phyloP scores from a whole-genome alignment of 257 asterid genomes.

The Asclepias syriaca region DNA sequence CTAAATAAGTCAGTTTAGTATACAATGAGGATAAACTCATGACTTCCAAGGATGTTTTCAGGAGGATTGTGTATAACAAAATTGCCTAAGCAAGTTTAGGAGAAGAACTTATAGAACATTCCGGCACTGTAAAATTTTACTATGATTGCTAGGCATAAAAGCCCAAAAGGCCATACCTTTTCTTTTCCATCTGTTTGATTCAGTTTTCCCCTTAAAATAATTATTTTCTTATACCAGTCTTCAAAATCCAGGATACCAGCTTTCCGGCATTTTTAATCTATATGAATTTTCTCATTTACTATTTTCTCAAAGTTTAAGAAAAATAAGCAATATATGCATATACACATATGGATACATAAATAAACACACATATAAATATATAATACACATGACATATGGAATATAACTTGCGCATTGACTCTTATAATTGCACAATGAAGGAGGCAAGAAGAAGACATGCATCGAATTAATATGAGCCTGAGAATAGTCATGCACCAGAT shows the following conservation, averaged over 20 bases:
- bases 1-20: no score
- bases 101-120: background rate
- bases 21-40: no score
- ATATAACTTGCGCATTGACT: no score
- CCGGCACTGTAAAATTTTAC: background rate
- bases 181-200: background rate
- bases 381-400: background rate
- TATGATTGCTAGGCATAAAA: background rate
- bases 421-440: background rate
- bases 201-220: background rate
- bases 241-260: background rate
- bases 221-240: background rate
- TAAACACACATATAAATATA: background rate
- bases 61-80: no score
- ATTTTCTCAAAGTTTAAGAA: background rate
- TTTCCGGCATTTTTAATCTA: no score
- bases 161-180: background rate
- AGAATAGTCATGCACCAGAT: constrained; percentile 44
- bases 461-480: background rate
- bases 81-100: no score
- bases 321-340: background rate
- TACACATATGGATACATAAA: no score
- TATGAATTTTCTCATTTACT: background rate
- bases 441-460: background rate
- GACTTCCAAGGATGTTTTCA: no score